Base-by-base conservation (phyloP, 768 basidiomycete genomes). In the Tulasnella sp. region DNA sequence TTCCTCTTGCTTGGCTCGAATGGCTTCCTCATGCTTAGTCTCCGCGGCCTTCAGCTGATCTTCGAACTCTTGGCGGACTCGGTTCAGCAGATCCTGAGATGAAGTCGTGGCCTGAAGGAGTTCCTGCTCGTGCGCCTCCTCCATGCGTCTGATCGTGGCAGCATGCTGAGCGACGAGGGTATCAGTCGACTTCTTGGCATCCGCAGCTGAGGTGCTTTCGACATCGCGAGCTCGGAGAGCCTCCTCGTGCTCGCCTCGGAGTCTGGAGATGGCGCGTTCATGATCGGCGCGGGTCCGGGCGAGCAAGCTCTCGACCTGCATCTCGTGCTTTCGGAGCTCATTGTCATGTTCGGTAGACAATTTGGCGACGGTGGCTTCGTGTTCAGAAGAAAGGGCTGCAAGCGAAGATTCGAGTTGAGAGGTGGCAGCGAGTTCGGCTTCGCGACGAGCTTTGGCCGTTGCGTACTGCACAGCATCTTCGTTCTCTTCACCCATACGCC, bases 1-100 rank as follows among this genome's bases (percentile, higher is more conserved):
- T 79, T 94, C 91, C 84, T 94, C 94, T 82, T 94, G 94, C 83
- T 94, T 92, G 82, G 92, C 93, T 83, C 93, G 92, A 8, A 92
- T 86, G 87, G 89, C 87, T 81, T 91, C 89, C 3, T 80, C 81
- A 76, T 84, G 83, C 46, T 80, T 74, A 6, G 79, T 71, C 31
- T 79, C 74, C 14, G 83, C 78, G 19, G 68, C 79, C 19, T 62
- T 74, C 21, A 84, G 42, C 4, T 76, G 72, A 36, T 75, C 74
- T 75, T 89, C 89, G 82, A 93, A 91, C 80, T 91, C 89, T 76
- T 88, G 86, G 38, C 85, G 86, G 10, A 89, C 86, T 38, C 84
- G 86, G 80, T 87, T 86, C 31, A 93, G 87, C 18, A 87, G 81
- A 10, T 86, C 86, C 73, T 88, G 87, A 34, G 88, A 91, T 82